Base-by-base conservation (phyloP, 768 basidiomycete species). In the Gelatoporia subvermispora region DNA sequence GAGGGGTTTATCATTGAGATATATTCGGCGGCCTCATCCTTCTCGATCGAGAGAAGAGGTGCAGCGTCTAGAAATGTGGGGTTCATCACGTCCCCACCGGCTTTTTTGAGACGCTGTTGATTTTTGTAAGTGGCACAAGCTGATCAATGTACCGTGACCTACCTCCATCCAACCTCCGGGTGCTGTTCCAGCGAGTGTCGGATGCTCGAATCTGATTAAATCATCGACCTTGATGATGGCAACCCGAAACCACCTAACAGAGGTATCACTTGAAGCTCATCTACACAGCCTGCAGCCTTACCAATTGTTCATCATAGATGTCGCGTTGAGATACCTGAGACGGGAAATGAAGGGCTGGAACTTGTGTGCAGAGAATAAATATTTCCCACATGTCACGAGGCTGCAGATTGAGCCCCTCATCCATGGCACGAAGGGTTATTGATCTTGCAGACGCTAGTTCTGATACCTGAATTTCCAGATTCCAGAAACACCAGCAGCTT, bases 201-300 rank as follows among this genome's bases (percentile, higher is more conserved):
- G 81, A 60, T 84, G 82, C 61, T 83, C 81, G 56, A 82, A 82
- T 3, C 54, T 61, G 9, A 82, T 61, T 1, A 63, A 62, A 3
- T 57, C 54, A 23, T 64, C 65, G 1, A 63, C 59, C 18, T 61
- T 66, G 55, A 70, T 69, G 18, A 82, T 64, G 5, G 70, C 74
- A 31, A 82, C 74, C 35, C 78, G 65, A 58, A 82, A 84, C 78
- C 79, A 81, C 72, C 75, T 75, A n/a, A n/a, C n/a, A n/a, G n/a
- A n/a, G n/a, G n/a, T n/a, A n/a, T n/a, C n/a, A n/a, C n/a, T n/a
- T n/a, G n/a, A n/a, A n/a, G n/a, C n/a, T n/a, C n/a, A n/a, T n/a
- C n/a, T n/a, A 16, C 37, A n/a, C 21, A 35, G 31, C 21, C 25
- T n/a, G 24, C 20, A 15, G 10, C 41, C 48, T 10, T 45, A 54